Conservation (phyloP, 352 stramenopile species). For the Globisporangium alternatum region DNA sequence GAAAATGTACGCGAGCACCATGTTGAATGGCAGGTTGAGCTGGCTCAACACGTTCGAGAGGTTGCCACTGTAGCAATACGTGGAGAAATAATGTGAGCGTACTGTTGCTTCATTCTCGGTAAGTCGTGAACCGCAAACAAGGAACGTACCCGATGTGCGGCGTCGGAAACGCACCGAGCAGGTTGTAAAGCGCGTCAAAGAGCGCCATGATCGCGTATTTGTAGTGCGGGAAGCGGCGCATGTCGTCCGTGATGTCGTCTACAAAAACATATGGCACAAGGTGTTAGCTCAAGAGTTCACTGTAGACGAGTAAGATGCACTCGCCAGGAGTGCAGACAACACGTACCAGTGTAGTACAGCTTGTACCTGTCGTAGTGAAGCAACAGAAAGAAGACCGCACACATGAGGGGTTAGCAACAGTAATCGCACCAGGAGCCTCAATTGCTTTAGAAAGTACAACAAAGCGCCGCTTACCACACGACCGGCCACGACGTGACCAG, state of each 20-base stretch:
- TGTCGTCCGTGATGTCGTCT: slow-evolving; percentile 84
- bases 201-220: slow-evolving; percentile 87
- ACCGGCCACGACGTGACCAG: slow-evolving; percentile 71
- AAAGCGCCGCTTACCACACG: slow-evolving; percentile 39
- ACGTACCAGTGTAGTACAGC: slow-evolving; percentile 66
- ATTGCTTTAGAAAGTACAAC: background rate
- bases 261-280: slow-evolving; percentile 4
- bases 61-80: slow-evolving; percentile 52
- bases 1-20: slow-evolving; percentile 79
- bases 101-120: background rate
- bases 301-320: slow-evolving; percentile 1
- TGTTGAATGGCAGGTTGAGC: slow-evolving; percentile 86
- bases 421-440: background rate
- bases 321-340: background rate
- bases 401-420: background rate
- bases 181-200: slow-evolving; percentile 82
- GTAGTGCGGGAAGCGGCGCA: slow-evolving; percentile 82
- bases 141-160: slow-evolving; percentile 72
- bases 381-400: background rate
- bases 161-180: slow-evolving; percentile 79
- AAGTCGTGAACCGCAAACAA: background rate
- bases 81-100: slow-evolving; percentile 2
- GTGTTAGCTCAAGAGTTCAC: background rate
- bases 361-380: slow-evolving; percentile 53
- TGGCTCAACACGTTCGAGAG: slow-evolving; percentile 85